Percentiles rank a stretch among this genome's conserved stretches.
Evolutionary conservation across 768 basidiomycete species (phyloP).

Genomic region (Amanita subjunquillea): DNA sequence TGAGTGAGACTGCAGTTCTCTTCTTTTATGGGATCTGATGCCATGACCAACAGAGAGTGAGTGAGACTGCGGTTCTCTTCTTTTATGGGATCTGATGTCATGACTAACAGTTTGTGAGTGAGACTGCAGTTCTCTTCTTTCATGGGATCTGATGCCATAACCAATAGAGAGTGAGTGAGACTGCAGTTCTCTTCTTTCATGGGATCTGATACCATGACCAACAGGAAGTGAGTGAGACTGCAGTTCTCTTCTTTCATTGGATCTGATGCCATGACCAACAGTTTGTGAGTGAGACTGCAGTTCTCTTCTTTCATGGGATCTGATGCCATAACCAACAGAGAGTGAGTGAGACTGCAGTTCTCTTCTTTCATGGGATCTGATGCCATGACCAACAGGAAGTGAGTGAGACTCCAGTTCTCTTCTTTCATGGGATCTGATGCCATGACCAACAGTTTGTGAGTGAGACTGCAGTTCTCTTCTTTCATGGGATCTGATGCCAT

Average conservation of each 20-base stretch:
- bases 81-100: no score
- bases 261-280: not conserved
- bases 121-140: not conserved
- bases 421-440: not conserved
- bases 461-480: not conserved
- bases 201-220: not conserved
- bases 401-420: not conserved
- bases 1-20: no score
- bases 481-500: not conserved
- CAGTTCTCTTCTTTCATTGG: not conserved
- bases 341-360: not conserved
- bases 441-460: not conserved
- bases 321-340: not conserved
- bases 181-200: no score
- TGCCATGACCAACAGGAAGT: not conserved
- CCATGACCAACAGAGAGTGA: no score
- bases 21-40: no score
- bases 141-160: not conserved
- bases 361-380: not conserved
- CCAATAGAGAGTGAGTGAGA: not conserved
- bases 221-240: not conserved
- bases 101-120: not conserved
- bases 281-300: not conserved
- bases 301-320: not conserved
- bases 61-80: no score